phyloP scores from a whole-genome alignment of 1,284 basidiomycete species.

The Melampsora occidentalis region DNA sequence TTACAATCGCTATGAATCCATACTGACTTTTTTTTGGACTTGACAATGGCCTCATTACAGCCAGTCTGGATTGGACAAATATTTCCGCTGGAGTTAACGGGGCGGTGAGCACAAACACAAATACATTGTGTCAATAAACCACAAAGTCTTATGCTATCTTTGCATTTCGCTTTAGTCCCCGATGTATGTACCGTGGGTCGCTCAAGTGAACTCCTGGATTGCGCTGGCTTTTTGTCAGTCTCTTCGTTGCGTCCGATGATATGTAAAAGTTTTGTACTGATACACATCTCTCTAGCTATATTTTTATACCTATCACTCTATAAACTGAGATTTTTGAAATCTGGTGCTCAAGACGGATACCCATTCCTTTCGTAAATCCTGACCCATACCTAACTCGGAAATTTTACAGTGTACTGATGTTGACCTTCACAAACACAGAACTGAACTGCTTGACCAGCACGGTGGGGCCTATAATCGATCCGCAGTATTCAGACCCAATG shows the following conservation, averaged over 20 bases:
- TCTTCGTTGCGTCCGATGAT: not conserved
- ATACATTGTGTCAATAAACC: not conserved
- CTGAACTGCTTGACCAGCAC: conserved; percentile 19
- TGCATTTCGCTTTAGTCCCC: conserved; percentile 31
- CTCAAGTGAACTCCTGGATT: conserved; percentile 44
- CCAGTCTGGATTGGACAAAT: conserved; percentile 44
- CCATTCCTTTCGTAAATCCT: conserved; percentile 43
- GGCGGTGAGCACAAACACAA: conserved; percentile 27
- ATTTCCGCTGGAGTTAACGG: conserved; percentile 44
- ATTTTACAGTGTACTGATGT: not conserved
- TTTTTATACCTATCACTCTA: conserved; percentile 43
- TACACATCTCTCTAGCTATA: conserved; percentile 11
- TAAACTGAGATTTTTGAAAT: conserved; percentile 31
- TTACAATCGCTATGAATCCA: not conserved
- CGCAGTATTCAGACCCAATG: conserved; percentile 37
- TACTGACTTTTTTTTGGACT: not conserved
- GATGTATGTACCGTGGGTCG: conserved; percentile 44
- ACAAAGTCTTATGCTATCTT: not conserved
- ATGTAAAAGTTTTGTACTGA: not conserved
- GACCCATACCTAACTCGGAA: not conserved
- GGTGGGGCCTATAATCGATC: conserved; percentile 37
- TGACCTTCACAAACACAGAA: not conserved
- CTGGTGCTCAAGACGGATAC: conserved; percentile 30
- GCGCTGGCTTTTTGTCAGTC: conserved; percentile 32
- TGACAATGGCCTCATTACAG: conserved; percentile 12